A percentile compares a stretch with the other conserved stretches of the same genome.
Evolutionary conservation across 202 grass and related monocot genomes (phyloP).

Genomic region (Panicum hallii): DNA sequence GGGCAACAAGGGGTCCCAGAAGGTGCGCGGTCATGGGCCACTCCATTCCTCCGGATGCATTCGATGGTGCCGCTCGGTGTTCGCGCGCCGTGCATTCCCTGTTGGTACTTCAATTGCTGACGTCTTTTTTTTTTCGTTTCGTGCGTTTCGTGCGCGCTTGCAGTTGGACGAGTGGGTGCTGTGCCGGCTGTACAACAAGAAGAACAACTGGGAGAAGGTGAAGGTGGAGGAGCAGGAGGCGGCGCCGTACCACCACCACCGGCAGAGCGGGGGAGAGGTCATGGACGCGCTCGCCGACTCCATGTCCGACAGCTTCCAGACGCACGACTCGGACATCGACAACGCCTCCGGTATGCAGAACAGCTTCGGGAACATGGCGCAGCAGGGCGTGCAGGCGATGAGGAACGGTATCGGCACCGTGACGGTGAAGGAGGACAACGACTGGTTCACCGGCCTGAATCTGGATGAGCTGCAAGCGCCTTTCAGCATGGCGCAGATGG

Average conservation of each 20-base stretch:
- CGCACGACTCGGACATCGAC: slow-evolving; percentile 65
- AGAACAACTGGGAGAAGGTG: slow-evolving; percentile 85
- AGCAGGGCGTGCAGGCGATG: slow-evolving; percentile 31
- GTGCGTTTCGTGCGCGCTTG: not conserved
- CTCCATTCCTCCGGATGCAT: not conserved
- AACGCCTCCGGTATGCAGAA: slow-evolving; percentile 33
- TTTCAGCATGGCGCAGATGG: slow-evolving; percentile 44
- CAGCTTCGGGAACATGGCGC: slow-evolving; percentile 37
- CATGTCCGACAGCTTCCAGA: slow-evolving; percentile 65
- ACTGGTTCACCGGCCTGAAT: slow-evolving; percentile 65
- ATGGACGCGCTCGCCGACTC: slow-evolving; percentile 51
- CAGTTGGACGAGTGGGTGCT: slow-evolving; percentile 90
- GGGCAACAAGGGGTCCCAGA: slow-evolving; percentile 67
- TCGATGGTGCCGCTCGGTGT: too few species aligned
- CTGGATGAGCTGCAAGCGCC: slow-evolving; percentile 70
- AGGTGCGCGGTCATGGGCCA: slow-evolving; percentile 43
- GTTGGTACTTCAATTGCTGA: not conserved
- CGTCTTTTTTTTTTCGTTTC: too few species aligned
- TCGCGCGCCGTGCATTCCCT: not conserved
- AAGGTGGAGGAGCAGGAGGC: slow-evolving; percentile 44
- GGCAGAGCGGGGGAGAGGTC: slow-evolving; percentile 49
- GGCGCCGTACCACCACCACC: slow-evolving; percentile 35
- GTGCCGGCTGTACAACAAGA: slow-evolving; percentile 92
- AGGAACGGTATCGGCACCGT: slow-evolving; percentile 24
- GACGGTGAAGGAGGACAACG: slow-evolving; percentile 64